phyloP scores from a whole-genome alignment of 2,329 filamentous ascomycete genomes.

The Zarea fungicola region DNA sequence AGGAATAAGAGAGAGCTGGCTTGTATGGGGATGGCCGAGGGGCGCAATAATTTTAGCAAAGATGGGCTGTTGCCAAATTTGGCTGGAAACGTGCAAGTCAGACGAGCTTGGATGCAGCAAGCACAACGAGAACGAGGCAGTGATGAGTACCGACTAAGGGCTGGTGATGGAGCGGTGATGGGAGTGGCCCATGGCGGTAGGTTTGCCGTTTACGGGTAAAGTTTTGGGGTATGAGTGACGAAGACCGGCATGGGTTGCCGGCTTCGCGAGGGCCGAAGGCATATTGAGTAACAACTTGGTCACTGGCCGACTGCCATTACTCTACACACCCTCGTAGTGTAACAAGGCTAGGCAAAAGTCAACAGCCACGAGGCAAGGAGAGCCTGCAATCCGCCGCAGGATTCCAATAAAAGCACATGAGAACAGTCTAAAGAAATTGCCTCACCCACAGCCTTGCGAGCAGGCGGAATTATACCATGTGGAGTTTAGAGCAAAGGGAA shows the following conservation, averaged over 20 bases:
- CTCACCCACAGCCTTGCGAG: conserved; percentile 8
- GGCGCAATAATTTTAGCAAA: not conserved
- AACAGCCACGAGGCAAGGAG: not conserved
- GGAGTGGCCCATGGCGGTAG: not conserved
- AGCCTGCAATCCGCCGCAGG: too few relatives aligned
- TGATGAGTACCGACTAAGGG: too few relatives aligned
- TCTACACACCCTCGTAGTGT: too few relatives aligned
- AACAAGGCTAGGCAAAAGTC: not conserved
- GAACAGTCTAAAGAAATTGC: conserved; percentile 2
- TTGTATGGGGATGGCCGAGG: not conserved
- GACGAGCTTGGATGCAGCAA: not conserved
- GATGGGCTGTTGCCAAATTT: not conserved
- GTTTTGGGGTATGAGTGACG: not conserved
- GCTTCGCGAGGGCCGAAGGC: too few relatives aligned
- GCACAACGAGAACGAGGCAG: not conserved
- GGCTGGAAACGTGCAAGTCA: too few relatives aligned
- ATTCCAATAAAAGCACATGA: not conserved
- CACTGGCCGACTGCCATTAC: too few relatives aligned
- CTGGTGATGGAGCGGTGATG: not conserved
- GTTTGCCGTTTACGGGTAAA: not conserved
- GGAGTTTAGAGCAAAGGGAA: not conserved
- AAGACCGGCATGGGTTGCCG: too few relatives aligned
- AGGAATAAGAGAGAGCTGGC: not conserved
- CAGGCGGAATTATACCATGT: too few relatives aligned
- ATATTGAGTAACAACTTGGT: too few relatives aligned